phyloP scores from a whole-genome alignment of 345 rosid species.

The Corchorus olitorius region DNA sequence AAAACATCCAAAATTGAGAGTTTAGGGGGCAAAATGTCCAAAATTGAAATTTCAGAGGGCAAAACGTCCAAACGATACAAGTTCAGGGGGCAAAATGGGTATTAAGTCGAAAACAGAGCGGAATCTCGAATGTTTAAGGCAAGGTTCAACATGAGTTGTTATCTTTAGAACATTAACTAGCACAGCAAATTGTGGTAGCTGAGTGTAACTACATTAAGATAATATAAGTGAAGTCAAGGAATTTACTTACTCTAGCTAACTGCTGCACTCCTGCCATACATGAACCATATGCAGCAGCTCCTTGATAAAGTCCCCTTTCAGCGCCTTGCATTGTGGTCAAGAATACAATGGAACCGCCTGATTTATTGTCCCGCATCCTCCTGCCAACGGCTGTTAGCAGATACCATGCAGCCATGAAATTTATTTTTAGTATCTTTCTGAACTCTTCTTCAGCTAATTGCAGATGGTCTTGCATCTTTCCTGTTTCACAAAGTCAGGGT shows the following conservation, averaged over 20 bases:
- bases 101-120: neutral
- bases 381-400: conserved; percentile 71
- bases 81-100: too few relatives aligned
- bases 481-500: conserved; percentile 40
- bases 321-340: conserved; percentile 65
- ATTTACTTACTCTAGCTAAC: conserved; percentile 62
- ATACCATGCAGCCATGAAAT: conserved; percentile 81
- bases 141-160: neutral
- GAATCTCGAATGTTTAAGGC: neutral
- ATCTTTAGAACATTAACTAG: conserved; percentile 1
- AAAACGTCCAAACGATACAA: too few relatives aligned
- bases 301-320: conserved; percentile 83
- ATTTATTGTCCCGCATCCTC: conserved; percentile 57
- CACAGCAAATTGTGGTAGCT: neutral
- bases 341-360: conserved; percentile 80
- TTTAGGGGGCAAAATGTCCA: too few relatives aligned
- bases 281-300: conserved; percentile 81
- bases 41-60: too few relatives aligned
- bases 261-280: conserved; percentile 79
- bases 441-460: conserved; percentile 62
- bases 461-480: conserved; percentile 69
- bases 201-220: neutral
- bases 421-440: conserved; percentile 52
- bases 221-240: neutral
- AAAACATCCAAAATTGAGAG: too few relatives aligned